These are phyloP conservation scores for Starmerella davenportii DNA, from an alignment of 805 yeast species.

Conservation along the genomic window DNA sequence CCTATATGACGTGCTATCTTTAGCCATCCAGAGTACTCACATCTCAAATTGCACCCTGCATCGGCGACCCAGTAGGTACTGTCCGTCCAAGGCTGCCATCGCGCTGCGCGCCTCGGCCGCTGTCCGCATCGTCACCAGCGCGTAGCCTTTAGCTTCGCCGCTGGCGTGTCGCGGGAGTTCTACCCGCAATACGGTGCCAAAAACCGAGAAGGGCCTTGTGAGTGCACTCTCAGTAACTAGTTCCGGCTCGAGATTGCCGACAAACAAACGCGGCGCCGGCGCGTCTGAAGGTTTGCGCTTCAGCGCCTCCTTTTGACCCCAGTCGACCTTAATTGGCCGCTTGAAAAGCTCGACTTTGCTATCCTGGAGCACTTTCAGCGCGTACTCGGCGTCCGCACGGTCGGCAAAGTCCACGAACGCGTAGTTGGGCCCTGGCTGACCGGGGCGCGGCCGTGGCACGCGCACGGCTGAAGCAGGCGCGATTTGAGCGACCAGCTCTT, in stretches of 20 bases:
- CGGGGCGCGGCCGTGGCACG: constrained; percentile 36
- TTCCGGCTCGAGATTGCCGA: constrained; percentile 45
- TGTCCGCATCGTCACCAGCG: constrained; percentile 43
- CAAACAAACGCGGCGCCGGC: constrained; percentile 38
- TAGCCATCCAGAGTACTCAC: too few relatives aligned
- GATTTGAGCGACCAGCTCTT: constrained; percentile 70
- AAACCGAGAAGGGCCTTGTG: constrained; percentile 39
- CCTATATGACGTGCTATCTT: too few relatives aligned
- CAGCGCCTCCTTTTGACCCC: constrained; percentile 25
- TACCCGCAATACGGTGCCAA: constrained; percentile 32
- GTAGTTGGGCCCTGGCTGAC: constrained; percentile 35
- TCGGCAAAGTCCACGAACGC: constrained; percentile 64
- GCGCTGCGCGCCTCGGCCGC: constrained; percentile 60
- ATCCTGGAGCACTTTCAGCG: constrained; percentile 40
- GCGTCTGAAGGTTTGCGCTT: constrained; percentile 9
- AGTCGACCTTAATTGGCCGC: constrained; percentile 40
- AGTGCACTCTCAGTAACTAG: constrained; percentile 45
- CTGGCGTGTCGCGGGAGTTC: constrained; percentile 30
- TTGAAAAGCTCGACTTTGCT: constrained; percentile 36
- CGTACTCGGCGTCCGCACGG: constrained; percentile 52
- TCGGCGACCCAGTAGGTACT: constrained; percentile 39
- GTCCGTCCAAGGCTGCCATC: constrained; percentile 47
- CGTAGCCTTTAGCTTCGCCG: constrained; percentile 43
- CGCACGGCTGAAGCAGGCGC: constrained; percentile 57
- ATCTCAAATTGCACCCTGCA: constrained; percentile 4